phyloP scores from a whole-genome alignment of 768 basidiomycete genomes.

The Tylopilus sp. region DNA sequence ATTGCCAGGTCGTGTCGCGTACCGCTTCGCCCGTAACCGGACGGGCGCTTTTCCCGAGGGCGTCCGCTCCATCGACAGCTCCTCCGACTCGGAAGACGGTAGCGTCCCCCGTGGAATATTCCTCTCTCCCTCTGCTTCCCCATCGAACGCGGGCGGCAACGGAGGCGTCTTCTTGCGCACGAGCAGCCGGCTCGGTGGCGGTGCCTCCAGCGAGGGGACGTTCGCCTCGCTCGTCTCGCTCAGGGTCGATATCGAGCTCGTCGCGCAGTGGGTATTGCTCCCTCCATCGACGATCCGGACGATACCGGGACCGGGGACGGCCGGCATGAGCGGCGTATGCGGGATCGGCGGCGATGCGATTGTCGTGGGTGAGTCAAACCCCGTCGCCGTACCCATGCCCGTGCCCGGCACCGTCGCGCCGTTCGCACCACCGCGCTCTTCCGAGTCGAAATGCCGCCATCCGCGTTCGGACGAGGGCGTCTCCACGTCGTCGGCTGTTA shows the following conservation, averaged over 20 bases:
- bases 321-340: constrained; percentile 35
- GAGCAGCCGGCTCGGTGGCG: constrained; percentile 28
- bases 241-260: constrained; percentile 31
- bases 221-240: constrained; percentile 23
- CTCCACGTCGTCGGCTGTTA: constrained; percentile 23
- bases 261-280: constrained; percentile 18
- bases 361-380: constrained; percentile 38
- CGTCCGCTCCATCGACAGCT: constrained; percentile 29
- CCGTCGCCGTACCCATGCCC: constrained; percentile 3
- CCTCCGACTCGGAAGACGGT: constrained; percentile 31
- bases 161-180: constrained; percentile 40
- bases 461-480: constrained; percentile 22
- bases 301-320: constrained; percentile 6
- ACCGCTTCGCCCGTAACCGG: constrained; percentile 53
- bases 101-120: neutral
- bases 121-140: too few species aligned
- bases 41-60: constrained; percentile 36
- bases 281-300: constrained; percentile 31
- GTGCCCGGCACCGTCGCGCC: neutral
- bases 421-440: constrained; percentile 5
- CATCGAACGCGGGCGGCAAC: too few species aligned
- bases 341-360: constrained; percentile 39
- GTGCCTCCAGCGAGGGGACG: constrained; percentile 22
- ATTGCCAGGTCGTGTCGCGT: constrained; percentile 43
- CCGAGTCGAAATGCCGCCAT: constrained; percentile 27